Base-by-base conservation (phyloP, 345 rosid species). In the Sonneratia alba region DNA sequence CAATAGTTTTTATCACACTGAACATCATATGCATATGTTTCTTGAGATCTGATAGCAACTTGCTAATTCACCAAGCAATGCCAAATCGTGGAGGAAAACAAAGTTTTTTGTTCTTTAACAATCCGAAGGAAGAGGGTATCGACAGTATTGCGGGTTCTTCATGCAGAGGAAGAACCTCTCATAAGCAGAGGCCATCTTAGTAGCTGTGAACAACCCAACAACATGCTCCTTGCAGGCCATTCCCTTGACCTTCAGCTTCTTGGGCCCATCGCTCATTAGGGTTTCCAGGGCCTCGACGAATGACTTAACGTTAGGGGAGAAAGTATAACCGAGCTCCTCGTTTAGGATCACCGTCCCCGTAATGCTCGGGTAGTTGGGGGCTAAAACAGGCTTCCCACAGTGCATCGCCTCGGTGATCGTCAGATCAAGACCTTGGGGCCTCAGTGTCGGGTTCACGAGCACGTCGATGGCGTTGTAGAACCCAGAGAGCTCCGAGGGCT, bases 81-180 rank as follows among this genome's bases (percentile, higher is more conserved):
- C 16, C 69, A 22, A 16, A 0, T 42, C 8, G 6, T 45, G 19
- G 8, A 47, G 14, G 11, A 4, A 68, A 68, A 14, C 36, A 37
- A 12, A 8, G 32, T 27, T 2, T 13, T 24, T 66, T 37, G n/a
- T 61, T 34, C 14, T 62, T 49, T 72, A 82, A 75, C 78, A 76
- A 76, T 91, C 91, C 74, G 76, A 74, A 3, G 80, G 74, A 71
- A 87, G 90, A 79, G 93, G 93, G 70, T 88, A 89, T 36, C 37
- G 84, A 76, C 91, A 89, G 67, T 75, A 84, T 72, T 57, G 80
- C 62, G 71, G 47, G 66, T 87, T 83, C 81, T 87, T 89, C 93
- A 89, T 87, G 72, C 97, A 85, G 47, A 85, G 85, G 74, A 91
- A 91, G 73, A 89, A 86, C 77, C 96, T 87, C 81, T 89, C 92